Evolutionary conservation across 805 yeast genomes (phyloP), one percentile per base, ranked within the genome.

Genomic region (Ogataea populi-albae): DNA sequence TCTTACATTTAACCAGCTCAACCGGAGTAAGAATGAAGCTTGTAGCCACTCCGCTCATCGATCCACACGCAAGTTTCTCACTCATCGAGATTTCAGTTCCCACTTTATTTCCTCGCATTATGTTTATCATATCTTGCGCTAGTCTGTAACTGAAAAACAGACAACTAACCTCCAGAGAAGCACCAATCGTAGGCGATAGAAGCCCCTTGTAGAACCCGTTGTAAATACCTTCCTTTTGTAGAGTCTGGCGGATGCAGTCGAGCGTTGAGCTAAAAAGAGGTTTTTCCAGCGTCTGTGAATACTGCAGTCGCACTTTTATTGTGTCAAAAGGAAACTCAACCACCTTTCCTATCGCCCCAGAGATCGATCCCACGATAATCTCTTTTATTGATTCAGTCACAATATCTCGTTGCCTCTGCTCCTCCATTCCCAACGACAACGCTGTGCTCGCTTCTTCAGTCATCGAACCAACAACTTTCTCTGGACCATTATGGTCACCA

Each of bases 281-380:
- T 6, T 49, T 41, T 4, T 63, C 56, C 20, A 77, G 65, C 6
- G 88, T 81, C 52, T 86, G 93, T 1, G 87, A 75, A 37, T 60
- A 62, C 54, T 83, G 91, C 20, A 91, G 67, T 39, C 96, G 69
- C 3, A 89, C 98, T 60, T 89, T 89, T 29, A 88, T 73, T 0
- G 97, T 91, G 52, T 89, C 98, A 47, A 89, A 87, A 0, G 98
- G 98, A 51, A 80, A 89, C 59, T 89, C 98, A 10, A 89, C 74
- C 20, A 83, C 49, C 56, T 89, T 91, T 2, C 95, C 96, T 4
- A 78, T 59, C 37, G 86, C 81, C 11, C 98, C 98, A 1, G 96
- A 75, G 1, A 73, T 48, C 3, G 79, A 77, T 9, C 80, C 80
- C 35, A 55, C 65, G 2, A 64, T 48, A 16, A 75, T 58, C 42